Conservation (phyloP, 163 green algal species). For the Volvox carteri region DNA sequence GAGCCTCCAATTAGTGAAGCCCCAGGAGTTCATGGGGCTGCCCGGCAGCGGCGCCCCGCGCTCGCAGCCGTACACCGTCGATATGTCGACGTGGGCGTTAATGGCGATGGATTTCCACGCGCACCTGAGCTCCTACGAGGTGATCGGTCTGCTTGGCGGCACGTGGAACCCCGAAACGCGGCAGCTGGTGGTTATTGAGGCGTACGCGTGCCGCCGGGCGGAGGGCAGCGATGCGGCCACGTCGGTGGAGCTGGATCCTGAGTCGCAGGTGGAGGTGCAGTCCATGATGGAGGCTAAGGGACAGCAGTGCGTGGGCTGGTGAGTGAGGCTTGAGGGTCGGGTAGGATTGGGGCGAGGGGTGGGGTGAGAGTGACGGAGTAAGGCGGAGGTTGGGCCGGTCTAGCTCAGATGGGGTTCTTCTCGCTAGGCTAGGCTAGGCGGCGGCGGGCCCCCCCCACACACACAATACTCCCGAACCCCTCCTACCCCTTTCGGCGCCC, state of each 20-base stretch:
- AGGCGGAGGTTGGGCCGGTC: no score
- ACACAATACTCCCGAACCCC: no score
- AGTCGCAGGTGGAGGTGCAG: slow-evolving; percentile 77
- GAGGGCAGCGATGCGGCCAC: slow-evolving; percentile 71
- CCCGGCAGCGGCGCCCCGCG: slow-evolving; percentile 65
- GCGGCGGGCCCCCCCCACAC: no score
- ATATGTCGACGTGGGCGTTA: slow-evolving; percentile 68
- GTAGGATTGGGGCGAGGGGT: neutral
- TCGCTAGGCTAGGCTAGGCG: no score
- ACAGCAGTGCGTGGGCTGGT: slow-evolving; percentile 80
- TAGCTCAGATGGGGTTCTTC: no score
- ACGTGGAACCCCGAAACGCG: slow-evolving; percentile 70
- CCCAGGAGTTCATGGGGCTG: slow-evolving; percentile 75
- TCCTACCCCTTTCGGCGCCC: no score
- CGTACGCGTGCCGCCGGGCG: slow-evolving; percentile 80
- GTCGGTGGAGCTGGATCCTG: slow-evolving; percentile 86
- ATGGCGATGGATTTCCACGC: slow-evolving; percentile 86
- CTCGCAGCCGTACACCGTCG: slow-evolving; percentile 80
- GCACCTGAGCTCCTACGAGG: slow-evolving; percentile 80
- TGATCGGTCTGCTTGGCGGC: slow-evolving; percentile 87
- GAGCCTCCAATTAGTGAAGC: slow-evolving; percentile 76
- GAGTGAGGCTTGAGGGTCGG: slow-evolving; percentile 46
- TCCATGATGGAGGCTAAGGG: slow-evolving; percentile 74
- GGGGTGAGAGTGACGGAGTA: no score
- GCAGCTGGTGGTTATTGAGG: slow-evolving; percentile 68